A percentile compares a stretch with the other conserved stretches of the same genome.
phyloP scores from a whole-genome alignment of 1,139 yeast genomes.

The Zygoascus sp. region DNA sequence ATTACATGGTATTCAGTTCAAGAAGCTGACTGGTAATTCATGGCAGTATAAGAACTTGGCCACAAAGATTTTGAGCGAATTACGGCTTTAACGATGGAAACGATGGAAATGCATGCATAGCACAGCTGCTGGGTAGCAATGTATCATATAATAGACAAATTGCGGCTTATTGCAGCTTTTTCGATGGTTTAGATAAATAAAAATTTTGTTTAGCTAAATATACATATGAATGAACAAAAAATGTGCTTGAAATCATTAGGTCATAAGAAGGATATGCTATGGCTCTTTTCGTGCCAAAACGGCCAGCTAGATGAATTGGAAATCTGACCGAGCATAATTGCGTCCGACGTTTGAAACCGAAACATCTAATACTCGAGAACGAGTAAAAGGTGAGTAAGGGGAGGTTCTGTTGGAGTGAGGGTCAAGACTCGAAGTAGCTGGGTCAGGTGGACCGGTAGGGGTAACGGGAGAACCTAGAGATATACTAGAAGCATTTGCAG shows the following conservation, averaged over 20 bases:
- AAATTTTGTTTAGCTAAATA: not conserved
- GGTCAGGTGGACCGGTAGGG: not conserved
- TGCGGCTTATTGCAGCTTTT: not conserved
- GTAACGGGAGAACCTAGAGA: constrained; percentile 4
- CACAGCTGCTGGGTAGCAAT: not conserved
- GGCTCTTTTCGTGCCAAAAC: no score
- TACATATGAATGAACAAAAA: constrained; percentile 7
- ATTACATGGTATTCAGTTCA: constrained; percentile 90
- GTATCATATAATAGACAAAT: constrained; percentile 1
- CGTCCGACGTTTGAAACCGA: constrained; percentile 22
- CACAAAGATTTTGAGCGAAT: constrained; percentile 72
- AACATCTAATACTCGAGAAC: constrained; percentile 27
- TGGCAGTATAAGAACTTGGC: constrained; percentile 97
- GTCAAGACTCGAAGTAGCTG: not conserved
- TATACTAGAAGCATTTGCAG: not conserved
- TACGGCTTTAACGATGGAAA: constrained; percentile 45
- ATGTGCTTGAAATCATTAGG: not conserved
- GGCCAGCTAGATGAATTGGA: constrained; percentile 4
- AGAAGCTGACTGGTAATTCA: constrained; percentile 87
- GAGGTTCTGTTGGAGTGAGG: constrained; percentile 6
- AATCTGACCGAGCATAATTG: constrained; percentile 1
- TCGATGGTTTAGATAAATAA: not conserved
- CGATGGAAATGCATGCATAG: not conserved
- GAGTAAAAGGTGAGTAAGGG: constrained; percentile 9
- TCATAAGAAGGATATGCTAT: not conserved